Conservation (phyloP, 176 grass and related monocot species). For the Lolium rigidum region DNA sequence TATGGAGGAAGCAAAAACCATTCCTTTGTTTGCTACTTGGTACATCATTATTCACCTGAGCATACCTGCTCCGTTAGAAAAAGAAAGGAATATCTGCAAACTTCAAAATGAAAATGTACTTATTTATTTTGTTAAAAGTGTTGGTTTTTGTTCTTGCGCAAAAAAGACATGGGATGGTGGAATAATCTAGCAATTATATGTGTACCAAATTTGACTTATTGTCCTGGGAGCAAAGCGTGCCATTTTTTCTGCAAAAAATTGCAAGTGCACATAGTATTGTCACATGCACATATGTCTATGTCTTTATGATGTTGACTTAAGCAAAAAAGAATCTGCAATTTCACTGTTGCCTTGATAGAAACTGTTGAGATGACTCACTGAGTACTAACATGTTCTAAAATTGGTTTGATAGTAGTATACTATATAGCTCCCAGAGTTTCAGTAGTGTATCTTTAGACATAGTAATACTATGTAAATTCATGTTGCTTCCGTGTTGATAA, state of each 20-base stretch:
- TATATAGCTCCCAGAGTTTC: not conserved
- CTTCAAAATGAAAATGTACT: not conserved
- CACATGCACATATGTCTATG: constrained; percentile 9
- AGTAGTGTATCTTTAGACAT: not conserved
- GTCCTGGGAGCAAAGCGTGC: not conserved
- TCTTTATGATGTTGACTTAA: constrained; percentile 18
- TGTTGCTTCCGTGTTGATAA: constrained; percentile 27
- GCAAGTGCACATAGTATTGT: constrained; percentile 1
- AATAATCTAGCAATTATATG: not conserved
- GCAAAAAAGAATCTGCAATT: constrained; percentile 3
- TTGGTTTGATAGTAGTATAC: constrained; percentile 25
- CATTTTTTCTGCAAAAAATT: constrained; percentile 16
- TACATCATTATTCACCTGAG: constrained; percentile 1
- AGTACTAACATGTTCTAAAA: not conserved
- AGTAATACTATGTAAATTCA: constrained; percentile 25
- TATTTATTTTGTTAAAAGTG: not conserved
- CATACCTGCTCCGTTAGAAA: not conserved
- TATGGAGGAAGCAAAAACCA: constrained; percentile 4
- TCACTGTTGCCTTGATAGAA: constrained; percentile 5
- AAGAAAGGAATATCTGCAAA: not conserved
- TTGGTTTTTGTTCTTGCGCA: not conserved
- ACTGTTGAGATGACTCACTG: constrained; percentile 20
- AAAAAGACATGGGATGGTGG: not conserved
- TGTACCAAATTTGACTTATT: not conserved
- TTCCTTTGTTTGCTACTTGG: constrained; percentile 19